Base-by-base conservation (phyloP, 192 early-diverging fungal genomes). In the Coemansia sp. region DNA sequence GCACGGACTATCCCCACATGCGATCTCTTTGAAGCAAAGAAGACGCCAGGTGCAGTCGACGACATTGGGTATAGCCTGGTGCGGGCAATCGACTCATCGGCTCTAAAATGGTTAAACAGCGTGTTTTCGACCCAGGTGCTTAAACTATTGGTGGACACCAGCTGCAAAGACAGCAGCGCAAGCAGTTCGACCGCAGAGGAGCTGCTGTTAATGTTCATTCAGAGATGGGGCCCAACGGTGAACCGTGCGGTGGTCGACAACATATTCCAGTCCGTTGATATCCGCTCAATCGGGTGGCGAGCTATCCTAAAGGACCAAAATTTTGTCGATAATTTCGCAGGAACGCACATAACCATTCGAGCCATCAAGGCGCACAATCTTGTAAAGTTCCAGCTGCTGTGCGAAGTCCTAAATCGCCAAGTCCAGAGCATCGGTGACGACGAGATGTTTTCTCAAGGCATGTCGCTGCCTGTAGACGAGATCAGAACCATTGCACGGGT, bases 391-490 rank as follows among this genome's bases (percentile, higher is more conserved):
- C 80, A 85, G 15, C 74, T 95, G 9, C 61, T 94, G 17, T 86
- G 87, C 45, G 93, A 95, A 61, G 62, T 90, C 6, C 85, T 90
- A 50, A 85, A 83, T 67, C 82, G 86, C 28, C 73, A 89, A 67
- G 64, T 98, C 11, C 70, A 89, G 53, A 93, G 89, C 0, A 84
- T 92, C 41, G 89, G 90, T 13, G 96, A 98, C 71, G 89, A 94
- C 50, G 94, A 98, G 72, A 85, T 96, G 62, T 87, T 90, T 61
- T 79, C 86, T 27, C 74, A 85, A 37, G 55, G 62, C 2, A 74
- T 67, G 55, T 67, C 66, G 11, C 70, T 69, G 23, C 65, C 70
- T 15, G 33, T 73, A 5, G 61, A 42, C 11, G 62, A 74, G 10
- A 60, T 75, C 50, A 65, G 55, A 20, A 44, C 50, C 11, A 37